Conservation (phyloP, 2,329 filamentous ascomycete species). For the Verticillium albo-atrum region DNA sequence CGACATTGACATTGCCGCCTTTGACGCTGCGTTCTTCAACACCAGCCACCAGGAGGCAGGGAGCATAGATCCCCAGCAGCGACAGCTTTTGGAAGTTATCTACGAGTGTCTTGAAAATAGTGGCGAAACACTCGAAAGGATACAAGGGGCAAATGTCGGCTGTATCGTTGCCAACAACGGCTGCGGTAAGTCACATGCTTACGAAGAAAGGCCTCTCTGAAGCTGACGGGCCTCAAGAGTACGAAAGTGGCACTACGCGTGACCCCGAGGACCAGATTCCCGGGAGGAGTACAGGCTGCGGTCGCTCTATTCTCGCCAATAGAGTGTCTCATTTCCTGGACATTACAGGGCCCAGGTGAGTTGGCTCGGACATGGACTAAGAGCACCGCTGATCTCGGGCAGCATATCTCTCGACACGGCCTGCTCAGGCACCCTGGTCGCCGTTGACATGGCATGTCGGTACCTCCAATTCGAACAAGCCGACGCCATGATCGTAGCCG, state of each 20-base stretch:
- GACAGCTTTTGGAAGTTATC: conserved; percentile 24
- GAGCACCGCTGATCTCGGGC: background rate
- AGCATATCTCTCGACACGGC: conserved; percentile 56
- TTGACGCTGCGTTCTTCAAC: conserved; percentile 24
- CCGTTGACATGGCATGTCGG: conserved; percentile 42
- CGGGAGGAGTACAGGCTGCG: conserved; percentile 27
- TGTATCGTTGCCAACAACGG: conserved; percentile 21
- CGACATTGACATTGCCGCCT: conserved; percentile 17
- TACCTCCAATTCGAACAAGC: conserved; percentile 12
- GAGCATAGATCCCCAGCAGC: conserved; percentile 28
- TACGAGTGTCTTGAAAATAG: conserved; percentile 24
- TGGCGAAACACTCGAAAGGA: conserved; percentile 6
- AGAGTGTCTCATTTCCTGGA: conserved; percentile 25
- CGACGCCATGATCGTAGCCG: conserved; percentile 6
- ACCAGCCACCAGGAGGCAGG: conserved; percentile 19
- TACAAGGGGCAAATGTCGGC: conserved; percentile 2
- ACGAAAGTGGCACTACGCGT: conserved; percentile 17
- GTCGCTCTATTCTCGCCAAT: conserved; percentile 27
- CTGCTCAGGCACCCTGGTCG: conserved; percentile 53
- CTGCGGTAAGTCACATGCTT: conserved; percentile 15
- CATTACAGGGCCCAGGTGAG: conserved; percentile 19
- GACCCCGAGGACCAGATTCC: conserved; percentile 19
- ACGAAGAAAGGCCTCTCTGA: too few relatives aligned
- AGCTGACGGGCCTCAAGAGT: conserved; percentile 17
- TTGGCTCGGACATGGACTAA: background rate